Evolutionary conservation across 1,284 basidiomycete species (phyloP), one percentile per base, ranked within the genome.

Genomic region (Hemileia vastatrix): DNA sequence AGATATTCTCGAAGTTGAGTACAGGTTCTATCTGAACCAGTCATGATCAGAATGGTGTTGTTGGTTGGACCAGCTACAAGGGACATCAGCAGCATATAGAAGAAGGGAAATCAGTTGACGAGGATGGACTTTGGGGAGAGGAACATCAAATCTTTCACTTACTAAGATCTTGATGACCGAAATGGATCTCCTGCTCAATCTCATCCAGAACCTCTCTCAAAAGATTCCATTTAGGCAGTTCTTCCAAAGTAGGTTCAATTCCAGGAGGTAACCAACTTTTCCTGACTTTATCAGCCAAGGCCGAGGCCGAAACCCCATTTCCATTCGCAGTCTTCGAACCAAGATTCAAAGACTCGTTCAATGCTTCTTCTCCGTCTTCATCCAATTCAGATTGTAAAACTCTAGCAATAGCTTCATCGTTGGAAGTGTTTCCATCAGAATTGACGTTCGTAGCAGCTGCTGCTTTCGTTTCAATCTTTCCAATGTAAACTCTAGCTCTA

Each of bases 161-260:
- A 65, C 63, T 57, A 4, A 67, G 52, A 50, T 67, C 67, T n/a
- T 74, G 71, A 66, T 77, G 68, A 76, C 76, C 50, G 79, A 79
- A 67, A 83, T 83, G 68, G 54, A 92, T 88, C 68, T 92, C 88
- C 65, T 86, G 85, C 76, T 98, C 94, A 4, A 93, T 87, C 78
- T 98, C 94, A 66, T 90, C 82, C 54, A 98, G 75, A 0, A 94
- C 82, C 13, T 92, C 88, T 0, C 84, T 83, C 3, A 98, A 78
- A 2, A 95, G 76, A 56, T 81, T 82, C 94, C 94, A 97, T 73
- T 98, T 98, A 0, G 94, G 94, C 43, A 89, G 82, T 73, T 96
- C 93, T 74, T 98, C 94, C 18, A 97, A 80, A 0, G 92, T 83
- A 0, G 89, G 87, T 45, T 90, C 84, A 72, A 95, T 85, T 0